phyloP scores from a whole-genome alignment of 345 rosid species.

The Heritiera littoralis region DNA sequence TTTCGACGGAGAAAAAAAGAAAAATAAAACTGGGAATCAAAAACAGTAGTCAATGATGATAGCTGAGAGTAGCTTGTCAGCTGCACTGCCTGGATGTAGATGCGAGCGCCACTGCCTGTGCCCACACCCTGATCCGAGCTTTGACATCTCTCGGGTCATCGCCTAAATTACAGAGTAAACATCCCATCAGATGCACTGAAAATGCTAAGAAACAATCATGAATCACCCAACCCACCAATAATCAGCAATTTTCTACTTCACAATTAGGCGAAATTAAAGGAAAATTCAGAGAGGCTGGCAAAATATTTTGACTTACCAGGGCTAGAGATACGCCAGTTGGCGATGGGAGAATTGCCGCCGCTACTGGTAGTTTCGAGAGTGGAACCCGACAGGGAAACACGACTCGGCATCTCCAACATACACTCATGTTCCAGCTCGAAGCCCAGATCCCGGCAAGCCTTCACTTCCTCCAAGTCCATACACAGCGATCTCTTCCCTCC shows the following conservation, averaged over 20 bases:
- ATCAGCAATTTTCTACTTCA: no score
- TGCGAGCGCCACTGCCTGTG: slow-evolving; percentile 86
- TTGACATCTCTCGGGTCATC: slow-evolving; percentile 94
- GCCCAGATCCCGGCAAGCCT: slow-evolving; percentile 91
- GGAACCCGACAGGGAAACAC: slow-evolving; percentile 60
- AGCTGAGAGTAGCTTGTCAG: slow-evolving; percentile 16
- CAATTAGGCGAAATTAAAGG: not conserved
- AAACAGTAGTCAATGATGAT: not conserved
- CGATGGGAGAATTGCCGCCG: slow-evolving; percentile 85
- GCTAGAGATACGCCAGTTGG: slow-evolving; percentile 85
- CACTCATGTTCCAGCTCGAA: slow-evolving; percentile 80
- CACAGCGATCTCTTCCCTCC: slow-evolving; percentile 81
- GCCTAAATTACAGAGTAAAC: slow-evolving; percentile 40
- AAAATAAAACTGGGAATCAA: slow-evolving; percentile 12
- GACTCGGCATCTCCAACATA: slow-evolving; percentile 60
- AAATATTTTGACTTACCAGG: slow-evolving; percentile 57
- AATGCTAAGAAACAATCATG: not conserved
- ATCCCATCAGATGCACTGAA: not conserved
- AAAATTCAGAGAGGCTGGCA: not conserved
- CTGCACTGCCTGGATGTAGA: slow-evolving; percentile 50
- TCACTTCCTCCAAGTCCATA: slow-evolving; percentile 87
- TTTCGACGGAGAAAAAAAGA: not conserved
- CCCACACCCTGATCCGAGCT: slow-evolving; percentile 95
- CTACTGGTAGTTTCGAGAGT: slow-evolving; percentile 59
- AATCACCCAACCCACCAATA: not conserved